Evolutionary conservation across 1,284 basidiomycete genomes (phyloP).

Genomic region (Cutaneotrichosporon arboriforme): DNA sequence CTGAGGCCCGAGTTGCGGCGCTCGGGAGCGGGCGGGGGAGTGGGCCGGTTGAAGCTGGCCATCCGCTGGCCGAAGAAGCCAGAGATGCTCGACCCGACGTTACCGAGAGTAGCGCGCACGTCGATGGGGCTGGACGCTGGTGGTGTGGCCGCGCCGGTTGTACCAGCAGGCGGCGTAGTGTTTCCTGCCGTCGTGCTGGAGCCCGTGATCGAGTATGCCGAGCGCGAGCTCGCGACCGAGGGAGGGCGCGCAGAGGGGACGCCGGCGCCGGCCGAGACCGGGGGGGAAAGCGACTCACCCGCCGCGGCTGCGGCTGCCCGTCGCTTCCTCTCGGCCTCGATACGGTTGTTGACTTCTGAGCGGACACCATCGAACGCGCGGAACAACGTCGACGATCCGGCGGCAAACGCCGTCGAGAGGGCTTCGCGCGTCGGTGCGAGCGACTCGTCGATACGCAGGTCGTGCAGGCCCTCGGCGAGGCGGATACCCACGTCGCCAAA

Average conservation of each 20-base stretch:
- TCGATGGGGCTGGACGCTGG: not conserved
- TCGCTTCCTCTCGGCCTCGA: constrained; percentile 25
- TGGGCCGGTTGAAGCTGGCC: not conserved
- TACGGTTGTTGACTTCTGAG: constrained; percentile 35
- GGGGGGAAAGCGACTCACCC: not conserved
- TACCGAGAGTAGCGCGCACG: not conserved
- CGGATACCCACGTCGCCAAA: constrained; percentile 83
- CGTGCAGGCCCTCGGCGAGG: constrained; percentile 78
- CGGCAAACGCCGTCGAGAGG: constrained; percentile 66
- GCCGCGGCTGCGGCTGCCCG: constrained; percentile 10
- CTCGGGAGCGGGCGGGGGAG: not conserved
- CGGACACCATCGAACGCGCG: constrained; percentile 79
- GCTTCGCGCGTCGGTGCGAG: constrained; percentile 82
- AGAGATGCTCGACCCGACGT: not conserved
- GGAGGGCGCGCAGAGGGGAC: not conserved
- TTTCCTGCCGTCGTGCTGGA: not conserved
- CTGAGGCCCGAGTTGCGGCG: constrained; percentile 1
- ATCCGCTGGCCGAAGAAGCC: constrained; percentile 4
- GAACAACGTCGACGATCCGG: constrained; percentile 74
- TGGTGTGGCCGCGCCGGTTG: not conserved
- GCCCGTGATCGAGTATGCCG: not conserved
- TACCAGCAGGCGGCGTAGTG: not conserved
- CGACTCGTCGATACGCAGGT: constrained; percentile 80
- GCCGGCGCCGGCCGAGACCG: not conserved
- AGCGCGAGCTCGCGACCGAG: not conserved